These are phyloP conservation scores for Edaphochlamys debaryana DNA, from an alignment of 139 green algal genomes.

Conservation along the genomic window DNA sequence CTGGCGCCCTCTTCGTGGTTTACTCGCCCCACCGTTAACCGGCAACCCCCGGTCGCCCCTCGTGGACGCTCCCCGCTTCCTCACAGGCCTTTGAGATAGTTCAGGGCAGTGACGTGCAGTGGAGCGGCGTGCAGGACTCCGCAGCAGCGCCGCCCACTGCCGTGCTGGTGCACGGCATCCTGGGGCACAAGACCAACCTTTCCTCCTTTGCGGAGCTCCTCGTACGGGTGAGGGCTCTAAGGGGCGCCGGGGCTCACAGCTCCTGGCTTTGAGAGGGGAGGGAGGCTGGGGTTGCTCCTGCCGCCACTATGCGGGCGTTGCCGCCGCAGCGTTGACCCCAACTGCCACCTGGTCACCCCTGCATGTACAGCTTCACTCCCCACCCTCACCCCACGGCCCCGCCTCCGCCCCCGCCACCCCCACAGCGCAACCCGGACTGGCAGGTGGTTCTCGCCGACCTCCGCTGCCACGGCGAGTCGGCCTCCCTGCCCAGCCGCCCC, in stretches of 20 bases:
- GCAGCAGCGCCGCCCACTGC: conserved; percentile 73
- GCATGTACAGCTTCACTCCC: conserved; percentile 50
- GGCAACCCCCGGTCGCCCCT: no score
- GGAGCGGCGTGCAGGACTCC: no score
- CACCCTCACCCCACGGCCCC: no score
- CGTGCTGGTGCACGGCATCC: conserved; percentile 95
- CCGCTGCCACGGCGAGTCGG: conserved; percentile 90
- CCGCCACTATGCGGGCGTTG: no score
- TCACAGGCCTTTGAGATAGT: background rate
- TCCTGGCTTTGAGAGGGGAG: no score
- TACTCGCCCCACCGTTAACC: no score
- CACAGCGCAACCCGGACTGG: background rate
- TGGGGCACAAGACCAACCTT: conserved; percentile 91
- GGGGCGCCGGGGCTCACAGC: no score
- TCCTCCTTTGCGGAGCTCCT: conserved; percentile 78
- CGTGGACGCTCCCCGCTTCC: no score
- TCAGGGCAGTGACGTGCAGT: background rate
- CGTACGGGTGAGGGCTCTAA: conserved; percentile 61
- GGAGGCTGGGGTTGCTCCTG: no score
- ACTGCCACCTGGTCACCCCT: conserved; percentile 69
- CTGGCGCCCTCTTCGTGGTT: no score
- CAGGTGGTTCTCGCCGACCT: conserved; percentile 94
- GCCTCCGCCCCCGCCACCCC: no score
- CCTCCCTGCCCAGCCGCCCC: conserved; percentile 38
- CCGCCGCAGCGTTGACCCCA: background rate